These are phyloP conservation scores for Oryza glumipatula DNA, from an alignment of 176 grass and related monocot genomes.

Conservation along the genomic window DNA sequence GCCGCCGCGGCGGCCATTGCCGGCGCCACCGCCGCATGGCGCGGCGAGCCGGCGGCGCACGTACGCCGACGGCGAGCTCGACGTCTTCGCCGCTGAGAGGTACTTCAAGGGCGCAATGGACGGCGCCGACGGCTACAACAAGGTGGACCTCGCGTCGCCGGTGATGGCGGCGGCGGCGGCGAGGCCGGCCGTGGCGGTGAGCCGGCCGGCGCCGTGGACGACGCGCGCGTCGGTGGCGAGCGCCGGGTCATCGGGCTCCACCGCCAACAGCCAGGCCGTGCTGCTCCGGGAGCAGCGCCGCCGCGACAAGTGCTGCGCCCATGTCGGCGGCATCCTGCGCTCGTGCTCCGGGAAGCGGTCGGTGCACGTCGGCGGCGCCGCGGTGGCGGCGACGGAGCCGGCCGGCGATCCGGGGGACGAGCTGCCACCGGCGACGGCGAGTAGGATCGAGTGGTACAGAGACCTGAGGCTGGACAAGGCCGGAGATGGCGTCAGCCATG, in stretches of 20 bases:
- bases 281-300: slow-evolving; percentile 38
- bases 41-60: slow-evolving; percentile 41
- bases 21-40: slow-evolving; percentile 1
- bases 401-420: too few species aligned
- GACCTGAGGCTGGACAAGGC: slow-evolving; percentile 59
- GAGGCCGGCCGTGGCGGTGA: slow-evolving; percentile 4
- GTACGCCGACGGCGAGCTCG: slow-evolving; percentile 69
- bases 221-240: slow-evolving; percentile 37
- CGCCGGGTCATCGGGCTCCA: slow-evolving; percentile 39
- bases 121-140: neutral
- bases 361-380: slow-evolving; percentile 42
- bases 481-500: neutral
- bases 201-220: slow-evolving; percentile 7
- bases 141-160: neutral
- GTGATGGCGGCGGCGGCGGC: too few species aligned
- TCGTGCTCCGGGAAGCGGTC: slow-evolving; percentile 62
- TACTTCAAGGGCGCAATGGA: slow-evolving; percentile 73
- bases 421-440: neutral
- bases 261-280: slow-evolving; percentile 55
- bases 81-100: slow-evolving; percentile 70
- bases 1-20: neutral
- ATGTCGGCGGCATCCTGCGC: slow-evolving; percentile 51
- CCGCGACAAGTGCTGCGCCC: slow-evolving; percentile 44
- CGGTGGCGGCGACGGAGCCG: neutral
- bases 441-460: slow-evolving; percentile 44